A percentile compares a stretch with the other conserved stretches of the same genome.
These are phyloP conservation scores for Backusella australiensis DNA, from an alignment of 192 early-diverging fungal species.

Conservation along the genomic window DNA sequence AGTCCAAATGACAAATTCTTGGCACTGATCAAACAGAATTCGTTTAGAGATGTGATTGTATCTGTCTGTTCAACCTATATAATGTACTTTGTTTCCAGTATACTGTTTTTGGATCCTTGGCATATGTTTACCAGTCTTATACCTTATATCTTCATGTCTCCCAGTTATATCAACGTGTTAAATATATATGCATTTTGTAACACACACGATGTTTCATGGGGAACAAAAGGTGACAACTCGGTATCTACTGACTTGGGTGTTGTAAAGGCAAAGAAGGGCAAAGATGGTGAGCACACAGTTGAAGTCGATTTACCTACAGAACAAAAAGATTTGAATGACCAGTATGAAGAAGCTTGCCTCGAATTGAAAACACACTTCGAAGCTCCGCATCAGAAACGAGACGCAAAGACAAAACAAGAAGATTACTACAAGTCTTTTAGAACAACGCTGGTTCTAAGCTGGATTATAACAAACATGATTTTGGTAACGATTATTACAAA, in stretches of 20 bases:
- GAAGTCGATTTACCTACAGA: slow-evolving; percentile 58
- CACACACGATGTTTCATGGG: slow-evolving; percentile 86
- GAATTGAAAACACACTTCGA: slow-evolving; percentile 50
- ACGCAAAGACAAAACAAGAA: slow-evolving; percentile 55
- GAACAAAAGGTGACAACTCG: slow-evolving; percentile 76
- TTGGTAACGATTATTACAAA: slow-evolving; percentile 68
- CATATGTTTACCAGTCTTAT: slow-evolving; percentile 73
- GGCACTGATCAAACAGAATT: slow-evolving; percentile 36
- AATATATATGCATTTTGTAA: slow-evolving; percentile 85
- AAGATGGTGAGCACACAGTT: slow-evolving; percentile 44
- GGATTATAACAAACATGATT: slow-evolving; percentile 71
- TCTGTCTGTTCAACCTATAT: slow-evolving; percentile 65
- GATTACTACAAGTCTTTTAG: slow-evolving; percentile 75
- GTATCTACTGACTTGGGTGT: slow-evolving; percentile 48
- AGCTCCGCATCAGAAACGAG: slow-evolving; percentile 48
- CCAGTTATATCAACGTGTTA: slow-evolving; percentile 79
- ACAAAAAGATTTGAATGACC: slow-evolving; percentile 74
- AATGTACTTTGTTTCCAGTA: slow-evolving; percentile 59
- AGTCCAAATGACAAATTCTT: slow-evolving; percentile 26
- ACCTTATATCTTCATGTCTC: slow-evolving; percentile 72
- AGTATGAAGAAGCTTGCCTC: slow-evolving; percentile 77
- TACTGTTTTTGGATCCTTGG: slow-evolving; percentile 74
- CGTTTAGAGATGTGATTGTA: slow-evolving; percentile 55
- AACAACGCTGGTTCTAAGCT: slow-evolving; percentile 67
- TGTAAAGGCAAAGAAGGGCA: slow-evolving; percentile 49